phyloP scores from a whole-genome alignment of 495 filamentous ascomycete genomes.

The Apiosordaria backusii region DNA sequence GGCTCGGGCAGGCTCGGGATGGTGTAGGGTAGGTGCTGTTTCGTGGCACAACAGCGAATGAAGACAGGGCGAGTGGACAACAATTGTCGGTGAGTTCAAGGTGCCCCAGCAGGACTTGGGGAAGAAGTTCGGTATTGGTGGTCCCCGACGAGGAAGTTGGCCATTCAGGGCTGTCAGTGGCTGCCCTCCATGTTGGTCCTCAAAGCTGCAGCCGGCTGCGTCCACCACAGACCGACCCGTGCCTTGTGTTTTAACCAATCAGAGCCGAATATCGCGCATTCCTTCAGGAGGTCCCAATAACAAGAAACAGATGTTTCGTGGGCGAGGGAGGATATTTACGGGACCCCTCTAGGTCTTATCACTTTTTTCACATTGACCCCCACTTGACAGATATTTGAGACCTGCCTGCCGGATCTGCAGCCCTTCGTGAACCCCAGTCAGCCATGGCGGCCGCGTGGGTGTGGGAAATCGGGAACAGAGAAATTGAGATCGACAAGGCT shows the following conservation, averaged over 20 bases:
- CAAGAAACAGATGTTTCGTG: background rate
- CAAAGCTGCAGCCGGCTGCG: background rate
- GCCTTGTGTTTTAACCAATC: background rate
- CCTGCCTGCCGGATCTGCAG: background rate
- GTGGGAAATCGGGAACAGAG: background rate
- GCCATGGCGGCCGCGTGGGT: too few species aligned
- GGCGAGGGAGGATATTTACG: background rate
- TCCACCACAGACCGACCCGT: background rate
- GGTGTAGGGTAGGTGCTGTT: background rate
- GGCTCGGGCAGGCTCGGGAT: too few species aligned
- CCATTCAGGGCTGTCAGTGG: background rate
- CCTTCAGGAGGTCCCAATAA: background rate
- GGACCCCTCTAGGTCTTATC: too few species aligned
- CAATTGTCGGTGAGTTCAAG: background rate
- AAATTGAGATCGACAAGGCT: background rate
- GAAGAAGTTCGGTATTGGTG: background rate
- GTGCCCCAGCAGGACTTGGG: too few species aligned
- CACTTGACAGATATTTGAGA: background rate
- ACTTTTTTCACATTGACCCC: too few species aligned
- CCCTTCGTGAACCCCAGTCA: background rate
- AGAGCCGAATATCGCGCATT: background rate
- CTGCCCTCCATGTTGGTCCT: background rate
- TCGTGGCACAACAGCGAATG: background rate
- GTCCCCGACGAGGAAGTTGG: background rate
- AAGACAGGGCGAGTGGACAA: background rate